phyloP scores from a whole-genome alignment of 129 eudicot species.

The Sambucus nigra region DNA sequence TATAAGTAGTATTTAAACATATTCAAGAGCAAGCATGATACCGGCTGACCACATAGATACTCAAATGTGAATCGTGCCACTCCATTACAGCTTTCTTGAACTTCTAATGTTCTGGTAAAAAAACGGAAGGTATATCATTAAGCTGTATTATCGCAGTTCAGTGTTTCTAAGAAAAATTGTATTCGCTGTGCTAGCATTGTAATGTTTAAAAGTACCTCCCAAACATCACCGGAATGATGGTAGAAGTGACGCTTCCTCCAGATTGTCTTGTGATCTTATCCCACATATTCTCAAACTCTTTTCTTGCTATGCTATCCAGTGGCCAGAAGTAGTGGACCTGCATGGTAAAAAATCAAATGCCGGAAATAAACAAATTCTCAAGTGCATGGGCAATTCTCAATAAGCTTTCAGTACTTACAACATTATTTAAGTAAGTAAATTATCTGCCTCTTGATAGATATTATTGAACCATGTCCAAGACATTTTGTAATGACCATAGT shows the following conservation, averaged over 20 bases:
- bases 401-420: background rate
- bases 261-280: slow-evolving; percentile 23
- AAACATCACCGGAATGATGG: slow-evolving; percentile 80
- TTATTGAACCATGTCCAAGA: too few relatives aligned
- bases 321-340: slow-evolving; percentile 82
- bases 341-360: slow-evolving; percentile 1
- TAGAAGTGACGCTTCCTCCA: slow-evolving; percentile 47
- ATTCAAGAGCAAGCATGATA: slow-evolving; percentile 18
- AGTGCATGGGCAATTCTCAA: background rate
- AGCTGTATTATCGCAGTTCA: too few relatives aligned
- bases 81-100: slow-evolving; percentile 83
- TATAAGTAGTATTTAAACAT: background rate
- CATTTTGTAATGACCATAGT: too few relatives aligned
- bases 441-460: too few relatives aligned
- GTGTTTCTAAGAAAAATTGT: too few relatives aligned
- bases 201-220: slow-evolving; percentile 58
- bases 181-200: slow-evolving; percentile 11
- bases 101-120: slow-evolving; percentile 63
- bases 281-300: slow-evolving; percentile 64
- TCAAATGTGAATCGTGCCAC: slow-evolving; percentile 81
- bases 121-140: slow-evolving; percentile 2
- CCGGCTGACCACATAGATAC: slow-evolving; percentile 89
- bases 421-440: too few relatives aligned
- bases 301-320: slow-evolving; percentile 31
- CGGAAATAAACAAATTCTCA: background rate